Evolutionary conservation across 495 filamentous ascomycete genomes (phyloP).

Genomic region (Aspergillus sclerotioniger): DNA sequence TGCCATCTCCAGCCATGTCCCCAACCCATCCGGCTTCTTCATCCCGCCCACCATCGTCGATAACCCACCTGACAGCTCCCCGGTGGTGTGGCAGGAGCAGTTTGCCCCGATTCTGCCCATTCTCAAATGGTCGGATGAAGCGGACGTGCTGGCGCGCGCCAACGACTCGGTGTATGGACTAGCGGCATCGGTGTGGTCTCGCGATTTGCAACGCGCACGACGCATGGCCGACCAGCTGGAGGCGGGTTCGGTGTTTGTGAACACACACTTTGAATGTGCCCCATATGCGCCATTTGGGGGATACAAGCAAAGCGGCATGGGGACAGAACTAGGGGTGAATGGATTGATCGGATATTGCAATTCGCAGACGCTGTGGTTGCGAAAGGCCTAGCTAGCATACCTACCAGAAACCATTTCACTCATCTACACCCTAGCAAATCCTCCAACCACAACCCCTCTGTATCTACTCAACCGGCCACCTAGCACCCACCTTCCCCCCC

Average conservation of each 20-base stretch:
- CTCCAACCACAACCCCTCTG: no score
- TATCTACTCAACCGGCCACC: slow-evolving; percentile 45
- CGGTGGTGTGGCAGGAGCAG: slow-evolving; percentile 41
- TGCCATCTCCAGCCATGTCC: slow-evolving; percentile 25
- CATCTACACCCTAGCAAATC: no score
- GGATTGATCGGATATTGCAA: slow-evolving; percentile 58
- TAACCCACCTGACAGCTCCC: slow-evolving; percentile 49
- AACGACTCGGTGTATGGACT: slow-evolving; percentile 54
- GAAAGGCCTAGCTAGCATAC: slow-evolving; percentile 1
- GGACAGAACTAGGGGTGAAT: slow-evolving; percentile 57
- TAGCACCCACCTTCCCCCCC: slow-evolving; percentile 33
- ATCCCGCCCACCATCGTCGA: slow-evolving; percentile 54
- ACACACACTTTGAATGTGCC: slow-evolving; percentile 42
- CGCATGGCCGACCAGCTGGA: slow-evolving; percentile 49
- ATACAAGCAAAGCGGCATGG: slow-evolving; percentile 63
- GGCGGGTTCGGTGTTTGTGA: slow-evolving; percentile 57
- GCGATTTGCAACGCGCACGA: slow-evolving; percentile 45
- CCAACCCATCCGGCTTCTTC: slow-evolving; percentile 44
- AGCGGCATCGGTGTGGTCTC: slow-evolving; percentile 53
- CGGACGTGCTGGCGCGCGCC: slow-evolving; percentile 51
- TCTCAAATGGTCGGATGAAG: slow-evolving; percentile 49
- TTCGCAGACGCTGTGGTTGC: slow-evolving; percentile 36
- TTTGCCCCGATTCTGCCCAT: slow-evolving; percentile 54
- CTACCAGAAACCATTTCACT: background rate
- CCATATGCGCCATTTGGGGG: slow-evolving; percentile 57